phyloP scores from a whole-genome alignment of 2,329 filamentous ascomycete species.

The Beauveria sp. region DNA sequence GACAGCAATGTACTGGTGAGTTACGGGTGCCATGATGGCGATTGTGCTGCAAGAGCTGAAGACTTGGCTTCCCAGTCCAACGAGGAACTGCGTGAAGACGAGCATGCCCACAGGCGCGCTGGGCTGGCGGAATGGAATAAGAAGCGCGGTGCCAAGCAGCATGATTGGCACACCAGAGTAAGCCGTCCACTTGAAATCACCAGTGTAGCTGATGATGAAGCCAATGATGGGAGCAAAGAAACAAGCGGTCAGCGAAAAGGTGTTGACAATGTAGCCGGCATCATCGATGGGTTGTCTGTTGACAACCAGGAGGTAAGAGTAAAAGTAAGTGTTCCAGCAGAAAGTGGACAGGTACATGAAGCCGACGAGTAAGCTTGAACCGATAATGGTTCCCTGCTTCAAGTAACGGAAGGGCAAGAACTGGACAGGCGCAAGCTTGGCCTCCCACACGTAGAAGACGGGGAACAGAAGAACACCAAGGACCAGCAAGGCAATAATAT shows the following conservation, averaged over 20 bases:
- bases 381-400: constrained; percentile 40
- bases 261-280: constrained; percentile 36
- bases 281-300: constrained; percentile 29
- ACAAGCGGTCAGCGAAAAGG: constrained; percentile 36
- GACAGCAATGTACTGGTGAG: constrained; percentile 49
- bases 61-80: constrained; percentile 36
- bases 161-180: constrained; percentile 32
- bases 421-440: constrained; percentile 45
- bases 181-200: constrained; percentile 38
- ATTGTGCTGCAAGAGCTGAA: constrained; percentile 40
- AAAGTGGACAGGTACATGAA: constrained; percentile 35
- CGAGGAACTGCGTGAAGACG: constrained; percentile 49
- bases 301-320: constrained; percentile 42
- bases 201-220: constrained; percentile 36
- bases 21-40: constrained; percentile 47
- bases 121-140: constrained; percentile 35
- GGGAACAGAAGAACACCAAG: constrained; percentile 42
- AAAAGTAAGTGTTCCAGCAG: constrained; percentile 41
- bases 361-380: constrained; percentile 32
- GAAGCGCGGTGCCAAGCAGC: constrained; percentile 34
- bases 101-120: constrained; percentile 35
- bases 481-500: constrained; percentile 40
- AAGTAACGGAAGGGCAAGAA: constrained; percentile 49
- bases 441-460: constrained; percentile 49
- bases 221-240: constrained; percentile 41